Percentiles rank a stretch among this genome's conserved stretches.
These are phyloP conservation scores for Dalbergia cochinchinensis DNA, from an alignment of 306 rosid genomes.

Conservation along the genomic window DNA sequence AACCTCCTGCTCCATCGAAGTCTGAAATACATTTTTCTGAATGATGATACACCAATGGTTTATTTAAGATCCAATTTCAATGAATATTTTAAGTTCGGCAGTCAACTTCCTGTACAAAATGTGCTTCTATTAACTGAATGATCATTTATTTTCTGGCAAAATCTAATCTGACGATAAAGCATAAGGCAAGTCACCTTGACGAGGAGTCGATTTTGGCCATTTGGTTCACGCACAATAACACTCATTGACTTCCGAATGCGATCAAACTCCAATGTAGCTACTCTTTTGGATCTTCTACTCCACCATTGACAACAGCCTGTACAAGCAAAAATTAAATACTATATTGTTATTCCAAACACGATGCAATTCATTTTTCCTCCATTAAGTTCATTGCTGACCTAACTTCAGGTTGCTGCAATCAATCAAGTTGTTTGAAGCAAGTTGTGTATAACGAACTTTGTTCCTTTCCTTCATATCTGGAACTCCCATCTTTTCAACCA, in stretches of 20 bases:
- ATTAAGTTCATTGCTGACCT: slow-evolving; percentile 56
- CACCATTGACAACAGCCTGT: slow-evolving; percentile 91
- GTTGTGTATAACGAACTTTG: slow-evolving; percentile 61
- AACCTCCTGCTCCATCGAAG: too few relatives aligned
- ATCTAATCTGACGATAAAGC: not conserved
- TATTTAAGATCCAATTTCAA: too few relatives aligned
- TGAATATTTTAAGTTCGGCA: too few relatives aligned
- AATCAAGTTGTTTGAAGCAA: slow-evolving; percentile 60
- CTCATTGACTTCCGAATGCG: slow-evolving; percentile 94
- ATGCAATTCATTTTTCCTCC: slow-evolving; percentile 32
- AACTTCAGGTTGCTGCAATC: slow-evolving; percentile 60
- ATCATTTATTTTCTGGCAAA: slow-evolving; percentile 5
- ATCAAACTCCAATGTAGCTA: slow-evolving; percentile 92
- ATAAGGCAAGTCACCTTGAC: slow-evolving; percentile 70
- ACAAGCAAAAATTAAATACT: slow-evolving; percentile 31
- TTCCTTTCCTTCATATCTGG: slow-evolving; percentile 33
- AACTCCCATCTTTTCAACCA: slow-evolving; percentile 80
- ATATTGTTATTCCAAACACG: slow-evolving; percentile 30
- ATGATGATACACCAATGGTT: too few relatives aligned
- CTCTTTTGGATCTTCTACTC: slow-evolving; percentile 73
- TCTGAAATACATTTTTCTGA: too few relatives aligned
- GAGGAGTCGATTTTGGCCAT: slow-evolving; percentile 75
- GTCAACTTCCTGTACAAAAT: too few relatives aligned
- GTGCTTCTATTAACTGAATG: too few relatives aligned
- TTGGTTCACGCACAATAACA: slow-evolving; percentile 75